Conservation (phyloP, 2,329 filamentous ascomycete genomes). For the Purpureocillium lavendulum region DNA sequence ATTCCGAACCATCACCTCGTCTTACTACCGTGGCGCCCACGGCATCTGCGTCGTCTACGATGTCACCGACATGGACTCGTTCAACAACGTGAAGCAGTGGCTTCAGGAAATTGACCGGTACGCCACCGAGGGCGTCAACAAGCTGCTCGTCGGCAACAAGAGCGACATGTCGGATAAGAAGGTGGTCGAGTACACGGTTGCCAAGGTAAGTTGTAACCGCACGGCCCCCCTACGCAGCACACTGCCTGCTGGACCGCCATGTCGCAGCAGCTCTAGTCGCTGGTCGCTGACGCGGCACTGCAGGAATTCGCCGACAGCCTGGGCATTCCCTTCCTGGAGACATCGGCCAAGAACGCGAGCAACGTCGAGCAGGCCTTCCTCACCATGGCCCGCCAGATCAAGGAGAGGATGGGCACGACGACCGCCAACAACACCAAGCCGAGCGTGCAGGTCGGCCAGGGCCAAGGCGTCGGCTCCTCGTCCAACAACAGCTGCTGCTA, state of each 20-base stretch:
- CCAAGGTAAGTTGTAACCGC: conserved; percentile 62
- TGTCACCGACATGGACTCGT: conserved; percentile 99
- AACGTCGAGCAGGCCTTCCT: conserved; percentile 99
- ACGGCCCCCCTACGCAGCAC: neutral
- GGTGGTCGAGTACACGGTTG: conserved; percentile 98
- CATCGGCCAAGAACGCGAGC: conserved; percentile 97
- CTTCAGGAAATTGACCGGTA: conserved; percentile 99
- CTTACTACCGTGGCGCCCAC: conserved; percentile 98
- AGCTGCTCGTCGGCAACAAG: conserved; percentile 99
- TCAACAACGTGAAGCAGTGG: conserved; percentile 99
- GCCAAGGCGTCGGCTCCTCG: conserved; percentile 85
- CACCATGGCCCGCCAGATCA: conserved; percentile 99
- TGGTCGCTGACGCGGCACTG: conserved; percentile 12
- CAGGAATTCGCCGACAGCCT: conserved; percentile 98
- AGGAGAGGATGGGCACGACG: conserved; percentile 98
- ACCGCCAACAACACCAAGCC: conserved; percentile 97
- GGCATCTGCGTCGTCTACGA: conserved; percentile 99
- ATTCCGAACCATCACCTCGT: conserved; percentile 99
- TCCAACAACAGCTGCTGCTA: conserved; percentile 89
- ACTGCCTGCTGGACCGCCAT: neutral
- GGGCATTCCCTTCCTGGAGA: conserved; percentile 98
- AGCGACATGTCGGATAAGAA: conserved; percentile 99
- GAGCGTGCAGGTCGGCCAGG: conserved; percentile 89
- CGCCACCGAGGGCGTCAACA: conserved; percentile 98
- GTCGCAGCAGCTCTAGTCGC: conserved; percentile 1